Base-by-base conservation (phyloP, 768 basidiomycete species). In the Suillus sp. region DNA sequence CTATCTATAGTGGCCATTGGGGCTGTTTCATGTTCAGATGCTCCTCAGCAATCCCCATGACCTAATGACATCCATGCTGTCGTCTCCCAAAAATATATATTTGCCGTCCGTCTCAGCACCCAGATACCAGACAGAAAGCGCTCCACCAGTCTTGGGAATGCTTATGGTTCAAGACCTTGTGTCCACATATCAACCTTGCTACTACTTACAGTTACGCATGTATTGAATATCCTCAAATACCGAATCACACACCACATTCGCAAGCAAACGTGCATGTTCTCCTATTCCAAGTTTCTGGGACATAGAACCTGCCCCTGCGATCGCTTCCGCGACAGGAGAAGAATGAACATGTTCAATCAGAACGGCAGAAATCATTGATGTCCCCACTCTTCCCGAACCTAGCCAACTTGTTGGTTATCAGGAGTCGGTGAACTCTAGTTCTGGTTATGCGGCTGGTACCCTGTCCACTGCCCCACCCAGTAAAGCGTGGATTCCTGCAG, bases 261-360 rank as follows among this genome's bases (percentile, higher is more conserved):
- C 30, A n/a, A 53, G 51, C 20, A 34, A 34, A 53, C 32, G 51
- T 53, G 51, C 51, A 13, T 50, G 30, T 20, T 53, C 51, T 34
- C 51, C 51, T 53, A 53, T 53, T 32, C 51, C 51, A 53, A 30
- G 16, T 51, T 30, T 2, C 18, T 16, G 48, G 48, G 27, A 25
- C 25, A 4, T 18, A n/a, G 37, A 13, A 27, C 56, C 10, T 7
- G 10, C 37, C 18, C 16, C 18, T 27, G 18, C 37, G 1, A 38
- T 38, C 37, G 18, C 25, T 25, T 38, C 25, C 5, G 18, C 14
- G 25, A 56, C 16, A 6, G 22, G 30, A 56, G 54, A 57, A 35
- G 4, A 25, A 18, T 38, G 35, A 38, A 27, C 18, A 18, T 27
- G 55, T 56, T n/a, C 55, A 18, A 37, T 38, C 55, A 56, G 18